phyloP scores from a whole-genome alignment of 768 basidiomycete species.

The Boletus edulis region DNA sequence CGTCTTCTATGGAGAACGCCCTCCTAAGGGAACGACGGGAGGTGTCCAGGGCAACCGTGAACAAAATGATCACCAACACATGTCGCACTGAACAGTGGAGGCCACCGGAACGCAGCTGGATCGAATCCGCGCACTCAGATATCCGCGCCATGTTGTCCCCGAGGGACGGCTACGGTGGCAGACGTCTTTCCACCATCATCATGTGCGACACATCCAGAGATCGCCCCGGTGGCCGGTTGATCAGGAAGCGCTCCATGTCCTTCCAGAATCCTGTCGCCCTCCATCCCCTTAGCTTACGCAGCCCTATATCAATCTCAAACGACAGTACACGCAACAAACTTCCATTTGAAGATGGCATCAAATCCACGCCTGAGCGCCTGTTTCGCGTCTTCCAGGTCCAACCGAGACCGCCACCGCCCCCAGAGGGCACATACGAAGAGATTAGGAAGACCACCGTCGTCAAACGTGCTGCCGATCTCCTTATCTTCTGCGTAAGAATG shows the following conservation, averaged over 20 bases:
- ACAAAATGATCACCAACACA: slow-evolving; percentile 16
- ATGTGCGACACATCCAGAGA: slow-evolving; percentile 20
- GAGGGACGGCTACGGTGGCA: not conserved
- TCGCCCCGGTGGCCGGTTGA: not conserved
- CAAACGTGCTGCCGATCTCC: slow-evolving; percentile 25
- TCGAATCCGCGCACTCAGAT: slow-evolving; percentile 25
- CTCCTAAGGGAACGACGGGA: slow-evolving; percentile 17
- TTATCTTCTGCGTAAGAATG: slow-evolving; percentile 22
- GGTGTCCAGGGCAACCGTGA: slow-evolving; percentile 23
- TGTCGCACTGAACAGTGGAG: slow-evolving; percentile 27
- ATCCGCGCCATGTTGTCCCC: slow-evolving; percentile 25
- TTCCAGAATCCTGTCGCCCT: slow-evolving; percentile 23
- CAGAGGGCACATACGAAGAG: slow-evolving; percentile 3
- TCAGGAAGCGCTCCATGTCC: slow-evolving; percentile 21
- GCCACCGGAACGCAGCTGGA: slow-evolving; percentile 26
- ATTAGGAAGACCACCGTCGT: slow-evolving; percentile 6
- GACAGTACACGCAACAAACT: slow-evolving; percentile 11
- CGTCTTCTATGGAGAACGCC: slow-evolving; percentile 9
- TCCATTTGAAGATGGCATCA: slow-evolving; percentile 20
- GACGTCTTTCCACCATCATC: slow-evolving; percentile 20
- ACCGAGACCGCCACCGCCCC: not conserved
- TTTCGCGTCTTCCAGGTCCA: slow-evolving; percentile 27
- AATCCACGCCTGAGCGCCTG: slow-evolving; percentile 1
- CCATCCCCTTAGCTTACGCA: slow-evolving; percentile 20
- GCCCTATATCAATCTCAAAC: slow-evolving; percentile 19